These are phyloP conservation scores for Myxozyma mucilagina DNA, from an alignment of 805 yeast genomes.

Conservation along the genomic window DNA sequence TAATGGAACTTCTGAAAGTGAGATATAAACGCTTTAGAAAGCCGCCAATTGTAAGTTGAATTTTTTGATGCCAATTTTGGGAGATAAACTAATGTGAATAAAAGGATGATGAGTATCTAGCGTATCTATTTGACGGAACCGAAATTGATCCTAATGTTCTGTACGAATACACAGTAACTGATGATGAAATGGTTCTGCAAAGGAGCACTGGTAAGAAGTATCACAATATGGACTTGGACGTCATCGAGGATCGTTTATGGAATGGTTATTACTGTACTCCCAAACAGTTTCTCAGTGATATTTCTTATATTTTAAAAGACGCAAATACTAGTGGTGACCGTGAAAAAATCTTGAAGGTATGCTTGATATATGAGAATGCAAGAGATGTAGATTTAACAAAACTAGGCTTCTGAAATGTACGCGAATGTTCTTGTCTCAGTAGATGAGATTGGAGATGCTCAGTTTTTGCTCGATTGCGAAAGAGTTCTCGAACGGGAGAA, in stretches of 20 bases:
- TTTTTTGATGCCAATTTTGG: not conserved
- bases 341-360: slow-evolving; percentile 61
- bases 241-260: slow-evolving; percentile 93
- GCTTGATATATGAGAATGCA: not conserved
- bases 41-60: slow-evolving; percentile 62
- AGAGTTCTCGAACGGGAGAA: slow-evolving; percentile 68
- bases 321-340: slow-evolving; percentile 74
- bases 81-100: not conserved
- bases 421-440: slow-evolving; percentile 95
- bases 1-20: slow-evolving; percentile 85
- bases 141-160: slow-evolving; percentile 37
- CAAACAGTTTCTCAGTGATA: slow-evolving; percentile 79
- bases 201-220: slow-evolving; percentile 68
- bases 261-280: slow-evolving; percentile 95
- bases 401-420: slow-evolving; percentile 87
- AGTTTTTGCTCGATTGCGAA: slow-evolving; percentile 73
- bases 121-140: slow-evolving; percentile 74
- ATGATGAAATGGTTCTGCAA: slow-evolving; percentile 78
- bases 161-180: slow-evolving; percentile 37
- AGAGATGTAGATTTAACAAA: slow-evolving; percentile 16
- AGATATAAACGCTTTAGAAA: slow-evolving; percentile 88
- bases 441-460: slow-evolving; percentile 76
- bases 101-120: slow-evolving; percentile 58
- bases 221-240: slow-evolving; percentile 89
- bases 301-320: slow-evolving; percentile 81